Conservation (phyloP, 495 filamentous ascomycete species). For the Neurospora hispaniola region DNA sequence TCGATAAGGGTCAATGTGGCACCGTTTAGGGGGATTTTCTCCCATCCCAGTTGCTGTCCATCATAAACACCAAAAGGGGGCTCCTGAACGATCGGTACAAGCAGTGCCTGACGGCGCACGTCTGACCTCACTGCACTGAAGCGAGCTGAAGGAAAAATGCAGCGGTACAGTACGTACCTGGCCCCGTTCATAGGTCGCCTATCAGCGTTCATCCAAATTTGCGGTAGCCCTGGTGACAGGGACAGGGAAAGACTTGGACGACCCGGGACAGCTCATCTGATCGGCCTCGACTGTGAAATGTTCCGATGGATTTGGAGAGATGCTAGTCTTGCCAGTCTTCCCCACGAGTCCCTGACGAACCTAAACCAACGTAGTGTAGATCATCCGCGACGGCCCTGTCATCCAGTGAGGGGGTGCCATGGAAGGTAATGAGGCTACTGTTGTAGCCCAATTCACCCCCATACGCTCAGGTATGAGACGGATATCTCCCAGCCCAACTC, state of each 20-base stretch:
- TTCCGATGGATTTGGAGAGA: not conserved
- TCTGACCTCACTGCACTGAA: conserved; percentile 21
- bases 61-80: not conserved
- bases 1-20: not conserved
- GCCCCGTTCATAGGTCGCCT: conserved; percentile 2
- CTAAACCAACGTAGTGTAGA: not conserved
- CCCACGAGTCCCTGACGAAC: not conserved
- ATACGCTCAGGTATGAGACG: not conserved
- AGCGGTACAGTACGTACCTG: not conserved
- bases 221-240: not conserved
- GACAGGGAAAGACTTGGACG: not conserved
- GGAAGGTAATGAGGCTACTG: not conserved
- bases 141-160: conserved; percentile 7
- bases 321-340: not conserved
- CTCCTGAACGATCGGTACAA: not conserved
- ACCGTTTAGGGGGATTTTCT: not conserved
- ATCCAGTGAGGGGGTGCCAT: not conserved
- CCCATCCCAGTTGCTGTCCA: not conserved
- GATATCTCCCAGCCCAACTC: not conserved
- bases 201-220: conserved; percentile 10
- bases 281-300: not conserved
- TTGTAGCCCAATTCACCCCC: not conserved
- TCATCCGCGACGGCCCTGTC: not conserved
- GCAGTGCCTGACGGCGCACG: conserved; percentile 1
- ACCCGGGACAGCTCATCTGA: not conserved